Evolutionary conservation across 257 asterid species (phyloP), one percentile per base, ranked within the genome.

Genomic region (Penstemon davidsonii): DNA sequence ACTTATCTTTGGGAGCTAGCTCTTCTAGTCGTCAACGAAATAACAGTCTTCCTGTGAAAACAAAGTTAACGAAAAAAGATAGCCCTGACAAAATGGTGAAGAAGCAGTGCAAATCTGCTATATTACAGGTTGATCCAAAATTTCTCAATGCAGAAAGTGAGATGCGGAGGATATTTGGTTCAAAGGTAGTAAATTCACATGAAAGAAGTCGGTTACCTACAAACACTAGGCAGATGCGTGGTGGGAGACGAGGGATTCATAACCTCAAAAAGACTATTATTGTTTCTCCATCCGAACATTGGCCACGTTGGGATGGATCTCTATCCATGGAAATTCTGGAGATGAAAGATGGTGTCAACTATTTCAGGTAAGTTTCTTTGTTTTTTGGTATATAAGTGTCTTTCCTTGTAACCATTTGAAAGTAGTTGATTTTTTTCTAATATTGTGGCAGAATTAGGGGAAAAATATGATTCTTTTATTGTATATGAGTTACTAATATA

Each of bases 281-380:
- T 76, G 85, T 93, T 79, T 80, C 90, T 65, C 92, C 96, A 51
- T 82, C 95, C 18, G 96, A 93, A 70, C 92, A 88, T 68, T 93
- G 98, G 98, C 92, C 94, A 13, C 91, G 94, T 53, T 93, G 96
- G 96, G 98, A 88, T 83, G 98, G 98, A 40, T 86, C 95, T 72
- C 75, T 93, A 60, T 70, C 94, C 60, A 90, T 93, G 98, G 96
- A 93, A 75, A 87, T 85, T 73, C 73, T 93, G 74, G 91, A 84
- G 70, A 81, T 89, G 55, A 82, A 59, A 60, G 87, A 84, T 18
- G 90, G 85, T 55, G 79, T 85, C 67, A 78, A 77, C 78, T 86
- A 85, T 81, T 93, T 93, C 87, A 85, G 88, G 98, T 92, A 73
- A 72, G 53, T 72, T 49, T 1, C 12, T 15, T 72, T 19, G 49